These are phyloP conservation scores for Teunomyces lycoperdinae DNA, from an alignment of 805 yeast genomes.

Conservation along the genomic window DNA sequence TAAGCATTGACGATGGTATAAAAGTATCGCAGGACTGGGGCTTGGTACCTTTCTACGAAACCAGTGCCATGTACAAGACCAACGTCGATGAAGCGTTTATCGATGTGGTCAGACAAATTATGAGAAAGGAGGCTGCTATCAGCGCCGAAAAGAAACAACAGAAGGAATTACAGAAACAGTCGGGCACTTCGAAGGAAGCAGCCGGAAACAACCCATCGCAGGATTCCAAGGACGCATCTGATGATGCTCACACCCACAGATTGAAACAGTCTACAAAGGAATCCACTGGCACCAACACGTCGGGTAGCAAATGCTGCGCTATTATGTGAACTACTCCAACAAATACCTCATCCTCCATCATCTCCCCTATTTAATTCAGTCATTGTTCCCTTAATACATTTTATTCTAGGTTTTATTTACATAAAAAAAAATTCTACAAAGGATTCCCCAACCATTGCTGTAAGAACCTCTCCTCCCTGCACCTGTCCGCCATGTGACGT, in stretches of 20 bases:
- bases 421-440: background rate
- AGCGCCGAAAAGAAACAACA: conserved; percentile 45
- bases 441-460: background rate
- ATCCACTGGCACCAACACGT: conserved; percentile 6
- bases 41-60: conserved; percentile 85
- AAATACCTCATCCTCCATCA: background rate
- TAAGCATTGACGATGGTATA: conserved; percentile 79
- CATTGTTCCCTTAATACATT: background rate
- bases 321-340: conserved; percentile 19
- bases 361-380: background rate
- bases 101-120: conserved; percentile 86
- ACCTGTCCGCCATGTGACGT: background rate
- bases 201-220: background rate
- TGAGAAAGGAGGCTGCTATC: conserved; percentile 61
- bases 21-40: conserved; percentile 85
- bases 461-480: background rate
- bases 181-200: background rate
- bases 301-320: conserved; percentile 28
- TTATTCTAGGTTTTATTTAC: background rate
- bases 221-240: conserved; percentile 3
- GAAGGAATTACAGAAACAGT: conserved; percentile 39
- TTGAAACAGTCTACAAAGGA: conserved; percentile 19
- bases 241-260: conserved; percentile 13
- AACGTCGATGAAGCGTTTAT: conserved; percentile 89
- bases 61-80: conserved; percentile 86